A percentile compares a stretch with the other conserved stretches of the same genome.
Conservation (phyloP, 768 basidiomycete species). For the Suillus variegatus region DNA sequence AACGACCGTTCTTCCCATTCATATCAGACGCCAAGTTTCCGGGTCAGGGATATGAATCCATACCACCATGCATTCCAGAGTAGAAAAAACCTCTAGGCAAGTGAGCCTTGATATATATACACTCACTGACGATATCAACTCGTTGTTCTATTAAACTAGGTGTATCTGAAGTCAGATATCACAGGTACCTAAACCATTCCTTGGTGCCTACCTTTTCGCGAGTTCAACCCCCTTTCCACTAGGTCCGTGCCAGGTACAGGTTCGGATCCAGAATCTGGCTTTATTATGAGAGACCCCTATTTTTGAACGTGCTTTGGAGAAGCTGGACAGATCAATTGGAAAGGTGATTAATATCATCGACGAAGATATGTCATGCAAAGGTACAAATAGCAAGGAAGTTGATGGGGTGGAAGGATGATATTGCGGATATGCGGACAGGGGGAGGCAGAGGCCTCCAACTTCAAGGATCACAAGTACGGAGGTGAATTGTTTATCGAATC, state of each 20-base stretch:
- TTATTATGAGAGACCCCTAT: slow-evolving; percentile 47
- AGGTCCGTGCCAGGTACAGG: slow-evolving; percentile 25
- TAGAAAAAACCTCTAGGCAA: too few relatives aligned
- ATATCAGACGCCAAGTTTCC: too few relatives aligned
- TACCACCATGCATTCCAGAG: too few relatives aligned
- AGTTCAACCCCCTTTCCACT: slow-evolving; percentile 13
- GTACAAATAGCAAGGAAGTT: slow-evolving; percentile 41
- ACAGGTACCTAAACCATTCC: slow-evolving; percentile 28
- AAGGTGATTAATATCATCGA: slow-evolving; percentile 47
- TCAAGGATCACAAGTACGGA: slow-evolving; percentile 2
- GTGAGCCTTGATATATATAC: too few relatives aligned
- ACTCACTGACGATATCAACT: too few relatives aligned
- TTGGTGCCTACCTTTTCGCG: not conserved
- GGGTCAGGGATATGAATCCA: too few relatives aligned
- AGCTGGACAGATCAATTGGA: slow-evolving; percentile 44
- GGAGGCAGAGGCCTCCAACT: not conserved
- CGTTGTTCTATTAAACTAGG: slow-evolving; percentile 28
- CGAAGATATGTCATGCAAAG: slow-evolving; percentile 39
- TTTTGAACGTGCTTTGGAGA: slow-evolving; percentile 44
- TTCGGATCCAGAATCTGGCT: slow-evolving; percentile 17
- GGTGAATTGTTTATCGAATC: slow-evolving; percentile 30
- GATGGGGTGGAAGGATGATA: slow-evolving; percentile 42
- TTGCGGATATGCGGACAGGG: slow-evolving; percentile 32
- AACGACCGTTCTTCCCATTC: too few relatives aligned
- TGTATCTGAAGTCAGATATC: slow-evolving; percentile 49